Conservation (phyloP, 148 eudicot genomes). For the Chenopodium formosanum region DNA sequence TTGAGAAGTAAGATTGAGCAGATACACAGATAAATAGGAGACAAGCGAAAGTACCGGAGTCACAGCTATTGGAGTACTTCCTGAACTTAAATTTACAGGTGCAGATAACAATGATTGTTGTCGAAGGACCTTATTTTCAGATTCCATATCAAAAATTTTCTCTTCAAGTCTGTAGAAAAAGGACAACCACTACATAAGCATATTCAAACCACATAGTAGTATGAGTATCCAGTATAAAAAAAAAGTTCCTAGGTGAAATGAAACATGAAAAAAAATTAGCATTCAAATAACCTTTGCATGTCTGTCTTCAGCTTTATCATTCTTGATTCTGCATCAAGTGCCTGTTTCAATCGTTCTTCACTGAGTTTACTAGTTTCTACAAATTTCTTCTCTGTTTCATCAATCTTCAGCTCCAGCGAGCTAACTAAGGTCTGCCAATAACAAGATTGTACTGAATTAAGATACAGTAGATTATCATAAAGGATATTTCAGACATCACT, state of each 20-base stretch:
- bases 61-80: constrained; percentile 42
- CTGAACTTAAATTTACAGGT: constrained; percentile 41
- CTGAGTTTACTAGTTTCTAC: constrained; percentile 87
- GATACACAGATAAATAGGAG: background rate
- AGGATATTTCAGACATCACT: background rate
- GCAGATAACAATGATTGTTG: constrained; percentile 54
- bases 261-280: constrained; percentile 3
- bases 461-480: background rate
- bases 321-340: constrained; percentile 78
- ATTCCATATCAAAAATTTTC: constrained; percentile 75
- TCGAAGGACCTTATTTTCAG: constrained; percentile 79
- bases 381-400: constrained; percentile 85
- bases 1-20: background rate
- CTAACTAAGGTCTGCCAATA: constrained; percentile 66
- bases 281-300: constrained; percentile 71
- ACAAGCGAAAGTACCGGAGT: constrained; percentile 41
- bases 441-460: background rate
- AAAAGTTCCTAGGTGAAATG: background rate
- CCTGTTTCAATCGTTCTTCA: constrained; percentile 93
- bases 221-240: background rate
- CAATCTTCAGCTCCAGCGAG: constrained; percentile 79
- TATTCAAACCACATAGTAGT: background rate
- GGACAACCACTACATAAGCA: background rate
- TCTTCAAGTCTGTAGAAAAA: constrained; percentile 66
- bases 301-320: constrained; percentile 69